Evolutionary conservation across 2,329 filamentous ascomycete species (phyloP).

Genomic region (Ilyonectria mors-panacis): DNA sequence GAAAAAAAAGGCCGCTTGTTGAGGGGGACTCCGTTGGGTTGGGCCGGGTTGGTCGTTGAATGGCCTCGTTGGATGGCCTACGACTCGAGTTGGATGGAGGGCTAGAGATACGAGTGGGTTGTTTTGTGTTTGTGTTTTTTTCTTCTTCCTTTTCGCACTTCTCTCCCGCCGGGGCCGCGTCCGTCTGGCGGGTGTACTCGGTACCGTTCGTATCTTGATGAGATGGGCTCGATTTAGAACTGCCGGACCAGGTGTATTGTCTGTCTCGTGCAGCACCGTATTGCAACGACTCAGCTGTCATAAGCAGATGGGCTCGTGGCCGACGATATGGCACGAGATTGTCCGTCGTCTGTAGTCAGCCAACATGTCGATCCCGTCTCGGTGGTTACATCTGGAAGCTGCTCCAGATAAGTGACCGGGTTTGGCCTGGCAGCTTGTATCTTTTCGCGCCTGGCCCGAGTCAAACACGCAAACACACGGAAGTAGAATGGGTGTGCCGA

Average conservation of each 20-base stretch:
- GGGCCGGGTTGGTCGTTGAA: constrained; percentile 21
- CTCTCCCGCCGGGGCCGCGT: not conserved
- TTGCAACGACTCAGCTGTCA: constrained; percentile 21
- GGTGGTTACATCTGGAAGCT: not conserved
- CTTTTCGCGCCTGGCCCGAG: not conserved
- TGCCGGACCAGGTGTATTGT: not conserved
- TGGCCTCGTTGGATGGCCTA: constrained; percentile 13
- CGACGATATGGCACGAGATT: not conserved
- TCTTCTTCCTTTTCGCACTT: constrained; percentile 10
- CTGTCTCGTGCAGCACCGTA: not conserved
- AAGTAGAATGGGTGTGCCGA: not conserved
- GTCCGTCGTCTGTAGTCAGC: not conserved
- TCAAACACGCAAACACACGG: not conserved
- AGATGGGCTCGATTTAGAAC: constrained; percentile 9
- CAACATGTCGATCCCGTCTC: not conserved
- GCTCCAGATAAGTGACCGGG: not conserved
- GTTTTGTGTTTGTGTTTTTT: not conserved
- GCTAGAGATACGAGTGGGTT: constrained; percentile 19
- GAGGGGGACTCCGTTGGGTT: constrained; percentile 21
- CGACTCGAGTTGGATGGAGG: constrained; percentile 32
- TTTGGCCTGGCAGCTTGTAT: not conserved
- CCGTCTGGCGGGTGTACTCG: not conserved
- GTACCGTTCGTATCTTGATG: constrained; percentile 14
- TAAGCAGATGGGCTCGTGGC: constrained; percentile 3
- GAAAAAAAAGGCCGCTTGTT: constrained; percentile 25